A percentile compares a stretch with the other conserved stretches of the same genome.
Evolutionary conservation across 78 protist species (phyloP).

Genomic region (Chrysochromulina parva): DNA sequence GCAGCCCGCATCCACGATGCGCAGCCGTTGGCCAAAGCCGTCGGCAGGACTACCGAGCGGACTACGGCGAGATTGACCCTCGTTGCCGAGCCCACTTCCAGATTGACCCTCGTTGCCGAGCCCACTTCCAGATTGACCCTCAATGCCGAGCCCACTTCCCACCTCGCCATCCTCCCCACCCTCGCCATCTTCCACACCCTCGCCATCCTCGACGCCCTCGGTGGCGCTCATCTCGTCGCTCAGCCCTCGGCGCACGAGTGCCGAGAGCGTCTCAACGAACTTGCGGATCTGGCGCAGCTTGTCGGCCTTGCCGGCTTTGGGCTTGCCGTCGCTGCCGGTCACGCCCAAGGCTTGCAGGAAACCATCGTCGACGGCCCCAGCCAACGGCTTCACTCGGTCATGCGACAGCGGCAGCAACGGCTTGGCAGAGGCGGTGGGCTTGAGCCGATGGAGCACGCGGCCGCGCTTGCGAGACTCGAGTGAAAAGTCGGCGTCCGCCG

Average conservation of each 20-base stretch:
- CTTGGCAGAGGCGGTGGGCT: background rate
- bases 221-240: too few relatives aligned
- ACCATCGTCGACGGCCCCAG: background rate
- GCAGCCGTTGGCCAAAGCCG: background rate
- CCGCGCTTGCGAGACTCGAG: background rate
- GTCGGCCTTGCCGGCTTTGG: slow-evolving; percentile 29
- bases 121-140: background rate
- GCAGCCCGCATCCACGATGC: slow-evolving; percentile 32
- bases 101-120: background rate
- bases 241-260: background rate
- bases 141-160: background rate
- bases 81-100: background rate
- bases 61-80: too few relatives aligned
- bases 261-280: background rate
- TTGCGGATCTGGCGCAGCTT: slow-evolving; percentile 28
- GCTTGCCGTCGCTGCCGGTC: background rate
- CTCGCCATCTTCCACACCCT: background rate
- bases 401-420: background rate
- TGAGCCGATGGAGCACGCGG: background rate
- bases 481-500: background rate
- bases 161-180: background rate
- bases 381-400: background rate
- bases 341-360: background rate
- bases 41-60: too few relatives aligned
- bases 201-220: background rate